These are phyloP conservation scores for Tephrocybe sp. DNA, from an alignment of 768 basidiomycete genomes.

Conservation along the genomic window DNA sequence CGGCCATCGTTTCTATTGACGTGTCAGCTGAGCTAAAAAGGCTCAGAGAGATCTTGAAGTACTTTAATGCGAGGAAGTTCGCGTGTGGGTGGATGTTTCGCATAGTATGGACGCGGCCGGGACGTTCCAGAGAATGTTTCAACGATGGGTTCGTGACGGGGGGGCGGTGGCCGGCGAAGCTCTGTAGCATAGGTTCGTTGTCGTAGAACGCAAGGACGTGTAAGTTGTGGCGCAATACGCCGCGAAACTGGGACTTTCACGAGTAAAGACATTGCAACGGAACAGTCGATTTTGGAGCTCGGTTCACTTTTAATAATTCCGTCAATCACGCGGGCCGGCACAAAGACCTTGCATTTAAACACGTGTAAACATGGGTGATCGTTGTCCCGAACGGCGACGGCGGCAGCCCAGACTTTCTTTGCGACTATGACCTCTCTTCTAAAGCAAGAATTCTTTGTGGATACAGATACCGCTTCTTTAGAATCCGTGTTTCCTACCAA, in stretches of 20 bases:
- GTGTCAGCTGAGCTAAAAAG: not conserved
- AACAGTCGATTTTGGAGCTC: not conserved
- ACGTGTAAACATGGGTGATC: slow-evolving; percentile 9
- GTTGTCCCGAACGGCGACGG: slow-evolving; percentile 7
- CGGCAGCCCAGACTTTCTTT: not conserved
- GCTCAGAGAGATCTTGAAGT: not conserved
- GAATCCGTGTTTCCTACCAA: slow-evolving; percentile 11
- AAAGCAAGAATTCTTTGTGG: not conserved
- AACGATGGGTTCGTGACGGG: slow-evolving; percentile 17
- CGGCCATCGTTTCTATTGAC: slow-evolving; percentile 56
- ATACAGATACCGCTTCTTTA: not conserved
- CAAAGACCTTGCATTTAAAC: slow-evolving; percentile 1
- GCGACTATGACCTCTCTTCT: slow-evolving; percentile 3
- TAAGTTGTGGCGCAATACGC: slow-evolving; percentile 2
- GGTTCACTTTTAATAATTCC: not conserved
- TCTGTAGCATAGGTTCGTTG: slow-evolving; percentile 18
- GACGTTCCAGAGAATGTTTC: slow-evolving; percentile 31
- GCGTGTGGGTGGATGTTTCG: slow-evolving; percentile 26
- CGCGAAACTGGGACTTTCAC: slow-evolving; percentile 6
- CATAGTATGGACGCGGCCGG: slow-evolving; percentile 37
- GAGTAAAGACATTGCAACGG: slow-evolving; percentile 12
- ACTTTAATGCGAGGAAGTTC: slow-evolving; percentile 40
- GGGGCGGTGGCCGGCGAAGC: slow-evolving; percentile 19
- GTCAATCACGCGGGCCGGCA: not conserved
- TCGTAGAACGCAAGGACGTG: not conserved